Base-by-base conservation (phyloP, 2,329 filamentous ascomycete genomes). In the Malbranchea cinnamomea region DNA sequence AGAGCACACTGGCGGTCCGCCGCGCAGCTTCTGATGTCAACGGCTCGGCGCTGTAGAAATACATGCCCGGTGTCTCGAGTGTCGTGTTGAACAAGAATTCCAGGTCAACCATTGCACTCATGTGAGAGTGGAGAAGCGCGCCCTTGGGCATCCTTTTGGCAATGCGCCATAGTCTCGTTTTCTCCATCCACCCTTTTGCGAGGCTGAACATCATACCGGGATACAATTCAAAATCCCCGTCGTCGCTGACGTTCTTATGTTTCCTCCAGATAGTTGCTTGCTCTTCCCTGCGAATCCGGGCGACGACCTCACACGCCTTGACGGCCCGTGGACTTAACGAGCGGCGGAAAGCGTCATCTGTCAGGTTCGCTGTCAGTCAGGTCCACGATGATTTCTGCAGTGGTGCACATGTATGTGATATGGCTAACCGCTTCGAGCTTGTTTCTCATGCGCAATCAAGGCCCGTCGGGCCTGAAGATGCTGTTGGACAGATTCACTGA, bases 201-300 rank as follows among this genome's bases (percentile, higher is more conserved):
- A 87, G 65, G 20, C 71, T 75, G 56, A 93, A 94, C 79, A 92
- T 89, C 78, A 93, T 92, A 7, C 85, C 85, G 1, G 83, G 83
- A 48, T 79, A 82, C 29, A 87, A 60, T 41, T 73, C 71, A 36
- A 71, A 66, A 42, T 72, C 63, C 15, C 59, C 60, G 33, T 71
- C 58, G 3, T 76, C 73, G 25, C 65, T 65, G 45, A 84, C 74
- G 44, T 87, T 78, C 28, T 78, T 70, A 26, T 71, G 67, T 18
- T 69, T 63, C 6, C 75, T 83, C 85, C 84, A 93, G 36, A 87
- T 60, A 2, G 71, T 75, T 30, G 66, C 61, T 45, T 75, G 71
- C 57, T 95, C 87, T 44, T 81, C 70, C 30, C 72, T 68, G 24
- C 84, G 74, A 46, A 94, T 89, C 37, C 72, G 69, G 5, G 74